Percentiles rank a stretch among this genome's conserved stretches.
Conservation (phyloP, 1,284 basidiomycete species). For the Trametes pubescens region DNA sequence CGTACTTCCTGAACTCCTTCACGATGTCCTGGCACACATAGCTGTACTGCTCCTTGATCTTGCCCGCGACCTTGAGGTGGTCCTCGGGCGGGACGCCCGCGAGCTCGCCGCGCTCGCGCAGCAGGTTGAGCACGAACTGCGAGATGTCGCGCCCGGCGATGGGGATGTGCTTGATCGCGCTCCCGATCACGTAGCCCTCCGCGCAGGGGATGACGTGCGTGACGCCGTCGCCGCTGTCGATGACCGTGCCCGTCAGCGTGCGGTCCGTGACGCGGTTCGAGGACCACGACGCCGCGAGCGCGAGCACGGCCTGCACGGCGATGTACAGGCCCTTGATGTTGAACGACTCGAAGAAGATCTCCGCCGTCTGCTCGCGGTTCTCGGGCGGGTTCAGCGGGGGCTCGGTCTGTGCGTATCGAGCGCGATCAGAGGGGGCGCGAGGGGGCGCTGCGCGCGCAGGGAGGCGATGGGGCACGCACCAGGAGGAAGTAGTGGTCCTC, state of each 20-base stretch:
- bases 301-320: conserved; percentile 98
- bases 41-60: conserved; percentile 98
- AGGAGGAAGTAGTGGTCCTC: conserved; percentile 99
- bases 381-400: conserved; percentile 98
- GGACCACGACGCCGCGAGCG: conserved; percentile 97
- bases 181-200: conserved; percentile 99
- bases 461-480: conserved; percentile 58
- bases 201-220: conserved; percentile 97
- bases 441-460: conserved; percentile 10
- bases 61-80: conserved; percentile 90
- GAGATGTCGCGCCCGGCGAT: conserved; percentile 98
- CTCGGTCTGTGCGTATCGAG: conserved; percentile 76
- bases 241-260: conserved; percentile 96
- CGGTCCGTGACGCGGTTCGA: conserved; percentile 93
- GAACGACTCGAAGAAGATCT: conserved; percentile 99
- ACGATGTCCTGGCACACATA: conserved; percentile 99
- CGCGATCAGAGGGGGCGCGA: conserved; percentile 15
- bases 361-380: conserved; percentile 98
- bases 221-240: conserved; percentile 99
- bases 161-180: conserved; percentile 99
- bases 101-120: conserved; percentile 96
- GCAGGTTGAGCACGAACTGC: conserved; percentile 95
- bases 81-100: conserved; percentile 95
- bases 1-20: conserved; percentile 98
- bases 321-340: conserved; percentile 99